A percentile compares a stretch with the other conserved stretches of the same genome.
Conservation (phyloP, 2,329 filamentous ascomycete genomes). For the Aspergillus clavatus region DNA sequence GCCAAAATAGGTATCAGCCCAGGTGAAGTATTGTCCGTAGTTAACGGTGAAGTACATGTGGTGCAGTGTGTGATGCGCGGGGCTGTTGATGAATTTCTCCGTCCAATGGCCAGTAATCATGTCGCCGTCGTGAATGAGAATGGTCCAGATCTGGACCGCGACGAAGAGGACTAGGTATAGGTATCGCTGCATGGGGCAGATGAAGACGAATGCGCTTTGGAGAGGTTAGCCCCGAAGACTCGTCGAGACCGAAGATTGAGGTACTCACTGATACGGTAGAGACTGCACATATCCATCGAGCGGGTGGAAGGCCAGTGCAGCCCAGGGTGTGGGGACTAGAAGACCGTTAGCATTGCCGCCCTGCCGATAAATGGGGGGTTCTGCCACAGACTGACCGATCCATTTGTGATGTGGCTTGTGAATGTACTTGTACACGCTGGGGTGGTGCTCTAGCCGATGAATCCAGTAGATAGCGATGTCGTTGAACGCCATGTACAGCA, state of each 20-base stretch:
- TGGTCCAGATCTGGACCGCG: slow-evolving; percentile 86
- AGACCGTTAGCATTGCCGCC: background rate
- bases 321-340: slow-evolving; percentile 70
- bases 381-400: slow-evolving; percentile 51
- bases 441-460: slow-evolving; percentile 70
- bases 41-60: slow-evolving; percentile 77
- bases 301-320: slow-evolving; percentile 79
- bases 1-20: slow-evolving; percentile 73
- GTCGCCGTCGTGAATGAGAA: slow-evolving; percentile 82
- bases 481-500: slow-evolving; percentile 71
- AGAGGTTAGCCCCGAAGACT: background rate
- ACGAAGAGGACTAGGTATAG: slow-evolving; percentile 72
- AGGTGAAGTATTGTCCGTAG: slow-evolving; percentile 80
- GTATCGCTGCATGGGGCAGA: slow-evolving; percentile 79
- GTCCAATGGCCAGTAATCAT: slow-evolving; percentile 3
- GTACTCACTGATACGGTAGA: slow-evolving; percentile 64
- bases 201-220: slow-evolving; percentile 61
- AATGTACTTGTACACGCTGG: slow-evolving; percentile 68
- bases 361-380: background rate
- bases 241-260: background rate
- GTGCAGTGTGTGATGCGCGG: slow-evolving; percentile 89
- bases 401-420: slow-evolving; percentile 94
- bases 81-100: slow-evolving; percentile 67
- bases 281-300: slow-evolving; percentile 78
- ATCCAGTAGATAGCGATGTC: slow-evolving; percentile 78